Evolutionary conservation across 1,284 basidiomycete genomes (phyloP).

Genomic region (Schizophyllum amplum): DNA sequence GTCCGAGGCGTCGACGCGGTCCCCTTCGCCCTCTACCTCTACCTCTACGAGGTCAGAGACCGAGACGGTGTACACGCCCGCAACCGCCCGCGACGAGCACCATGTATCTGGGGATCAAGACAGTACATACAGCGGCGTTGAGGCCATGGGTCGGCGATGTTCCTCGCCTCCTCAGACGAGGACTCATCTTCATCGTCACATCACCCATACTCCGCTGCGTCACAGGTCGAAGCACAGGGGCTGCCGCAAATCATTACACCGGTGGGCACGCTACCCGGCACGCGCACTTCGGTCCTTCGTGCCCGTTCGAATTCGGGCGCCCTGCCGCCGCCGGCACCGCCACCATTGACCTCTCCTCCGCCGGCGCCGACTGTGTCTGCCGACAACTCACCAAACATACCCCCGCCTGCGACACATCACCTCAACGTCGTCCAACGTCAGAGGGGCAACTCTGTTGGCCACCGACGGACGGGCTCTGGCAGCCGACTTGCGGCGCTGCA

Average conservation of each 20-base stretch:
- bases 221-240: slow-evolving; percentile 23
- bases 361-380: slow-evolving; percentile 36
- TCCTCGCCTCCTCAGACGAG: slow-evolving; percentile 18
- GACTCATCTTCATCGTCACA: slow-evolving; percentile 23
- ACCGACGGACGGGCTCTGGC: slow-evolving; percentile 48
- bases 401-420: not conserved
- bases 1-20: slow-evolving; percentile 1
- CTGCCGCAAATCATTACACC: slow-evolving; percentile 16
- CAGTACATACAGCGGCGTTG: not conserved
- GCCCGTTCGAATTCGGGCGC: slow-evolving; percentile 43
- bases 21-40: slow-evolving; percentile 37
- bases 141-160: slow-evolving; percentile 20
- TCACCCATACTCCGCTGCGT: slow-evolving; percentile 35
- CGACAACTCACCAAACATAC: not conserved
- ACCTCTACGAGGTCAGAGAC: slow-evolving; percentile 46
- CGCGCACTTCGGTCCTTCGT: slow-evolving; percentile 26
- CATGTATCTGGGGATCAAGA: not conserved
- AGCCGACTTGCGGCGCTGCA: slow-evolving; percentile 48
- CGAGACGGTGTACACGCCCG: slow-evolving; percentile 22
- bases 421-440: slow-evolving; percentile 20
- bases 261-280: slow-evolving; percentile 19
- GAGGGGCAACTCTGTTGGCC: slow-evolving; percentile 40
- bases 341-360: slow-evolving; percentile 54
- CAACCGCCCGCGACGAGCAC: not conserved
- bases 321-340: slow-evolving; percentile 59